These are phyloP conservation scores for Pleurotus giganteus DNA, from an alignment of 768 basidiomycete genomes.

Conservation along the genomic window DNA sequence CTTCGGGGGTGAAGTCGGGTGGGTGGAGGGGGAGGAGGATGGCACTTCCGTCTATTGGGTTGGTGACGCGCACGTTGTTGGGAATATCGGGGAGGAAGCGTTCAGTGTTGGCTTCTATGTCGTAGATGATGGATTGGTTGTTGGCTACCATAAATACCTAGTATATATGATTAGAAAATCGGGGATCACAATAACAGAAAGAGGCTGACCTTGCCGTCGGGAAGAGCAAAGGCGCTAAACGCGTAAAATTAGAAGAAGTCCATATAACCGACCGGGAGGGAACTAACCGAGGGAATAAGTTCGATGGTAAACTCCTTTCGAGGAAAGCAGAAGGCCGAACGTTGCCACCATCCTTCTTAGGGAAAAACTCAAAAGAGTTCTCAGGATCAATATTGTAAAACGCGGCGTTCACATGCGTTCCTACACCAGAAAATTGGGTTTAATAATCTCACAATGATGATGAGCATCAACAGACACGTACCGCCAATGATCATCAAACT, in stretches of 20 bases:
- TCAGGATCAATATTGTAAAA: conserved; percentile 16
- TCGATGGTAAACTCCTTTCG: conserved; percentile 15
- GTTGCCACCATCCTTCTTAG: conserved; percentile 17
- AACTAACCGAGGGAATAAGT: conserved; percentile 20
- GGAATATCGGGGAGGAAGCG: conserved; percentile 30
- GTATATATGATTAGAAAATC: background rate
- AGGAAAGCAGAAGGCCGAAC: conserved; percentile 17
- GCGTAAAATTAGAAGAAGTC: background rate
- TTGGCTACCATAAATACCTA: conserved; percentile 21
- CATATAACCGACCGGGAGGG: background rate
- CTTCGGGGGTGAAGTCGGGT: conserved; percentile 24
- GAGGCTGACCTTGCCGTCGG: conserved; percentile 17
- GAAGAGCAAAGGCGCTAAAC: conserved; percentile 14
- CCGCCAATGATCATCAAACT: conserved; percentile 31
- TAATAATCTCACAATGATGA: background rate
- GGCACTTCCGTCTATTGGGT: conserved; percentile 25
- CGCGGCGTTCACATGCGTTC: conserved; percentile 26
- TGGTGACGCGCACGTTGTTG: conserved; percentile 32
- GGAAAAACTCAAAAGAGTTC: conserved; percentile 21
- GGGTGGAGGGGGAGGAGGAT: conserved; percentile 28
- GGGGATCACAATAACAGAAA: too few relatives aligned
- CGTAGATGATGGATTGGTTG: conserved; percentile 25
- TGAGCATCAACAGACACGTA: background rate
- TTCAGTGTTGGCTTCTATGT: conserved; percentile 31
- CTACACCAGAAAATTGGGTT: background rate